Conservation (phyloP, 2,329 filamentous ascomycete species). For the Raffaelea ambrosiae region DNA sequence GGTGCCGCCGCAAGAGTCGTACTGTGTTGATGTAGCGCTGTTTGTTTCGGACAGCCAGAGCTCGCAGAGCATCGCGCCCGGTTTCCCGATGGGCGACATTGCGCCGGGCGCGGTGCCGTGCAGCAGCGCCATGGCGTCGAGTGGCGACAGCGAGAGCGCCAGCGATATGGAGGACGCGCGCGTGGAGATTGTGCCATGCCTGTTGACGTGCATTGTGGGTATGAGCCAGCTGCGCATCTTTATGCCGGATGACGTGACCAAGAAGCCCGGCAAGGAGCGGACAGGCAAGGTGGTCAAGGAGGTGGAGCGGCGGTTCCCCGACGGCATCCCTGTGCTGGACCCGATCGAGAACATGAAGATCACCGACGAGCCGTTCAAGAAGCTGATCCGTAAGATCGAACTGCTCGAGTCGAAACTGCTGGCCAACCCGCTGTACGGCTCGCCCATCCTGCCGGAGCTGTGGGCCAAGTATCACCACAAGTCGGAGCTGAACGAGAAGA, state of each 20-base stretch:
- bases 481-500: conserved; percentile 64
- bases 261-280: conserved; percentile 55
- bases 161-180: conserved; percentile 24
- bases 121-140: not conserved
- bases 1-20: conserved; percentile 64
- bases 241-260: conserved; percentile 67
- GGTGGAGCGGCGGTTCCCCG: conserved; percentile 79
- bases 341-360: conserved; percentile 97
- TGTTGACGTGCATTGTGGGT: conserved; percentile 76
- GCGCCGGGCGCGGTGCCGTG: conserved; percentile 56
- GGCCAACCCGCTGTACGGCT: conserved; percentile 85
- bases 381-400: conserved; percentile 90
- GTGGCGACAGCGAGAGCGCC: not conserved
- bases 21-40: conserved; percentile 76
- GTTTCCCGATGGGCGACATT: conserved; percentile 35
- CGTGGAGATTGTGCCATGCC: conserved; percentile 77
- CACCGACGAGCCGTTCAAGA: conserved; percentile 85
- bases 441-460: conserved; percentile 70
- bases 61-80: conserved; percentile 34
- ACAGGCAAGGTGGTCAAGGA: conserved; percentile 67
- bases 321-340: conserved; percentile 81
- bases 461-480: conserved; percentile 85
- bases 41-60: conserved; percentile 37
- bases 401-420: conserved; percentile 86
- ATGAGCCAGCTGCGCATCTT: conserved; percentile 80